Conservation (phyloP, 208 protist genomes). For the Angomonas deanei region DNA sequence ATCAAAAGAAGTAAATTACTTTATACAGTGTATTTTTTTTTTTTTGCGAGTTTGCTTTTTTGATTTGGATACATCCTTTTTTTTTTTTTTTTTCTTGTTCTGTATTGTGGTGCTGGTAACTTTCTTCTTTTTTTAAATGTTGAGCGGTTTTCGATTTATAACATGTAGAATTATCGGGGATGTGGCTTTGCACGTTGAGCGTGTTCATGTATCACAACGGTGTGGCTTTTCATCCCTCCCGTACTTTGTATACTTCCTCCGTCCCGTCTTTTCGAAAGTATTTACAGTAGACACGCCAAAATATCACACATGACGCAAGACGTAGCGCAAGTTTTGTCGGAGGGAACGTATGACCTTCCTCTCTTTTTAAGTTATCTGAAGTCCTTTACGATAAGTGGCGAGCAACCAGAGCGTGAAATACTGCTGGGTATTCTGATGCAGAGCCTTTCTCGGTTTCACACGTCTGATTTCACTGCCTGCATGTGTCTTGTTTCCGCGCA, state of each 20-base stretch:
- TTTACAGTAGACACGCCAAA: not conserved
- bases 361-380: constrained; percentile 83
- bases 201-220: too few relatives aligned
- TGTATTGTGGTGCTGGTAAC: too few relatives aligned
- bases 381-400: constrained; percentile 48
- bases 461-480: constrained; percentile 79
- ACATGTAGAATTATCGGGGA: too few relatives aligned
- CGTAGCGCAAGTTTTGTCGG: constrained; percentile 65
- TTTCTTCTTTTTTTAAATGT: too few relatives aligned
- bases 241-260: too few relatives aligned
- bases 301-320: constrained; percentile 11
- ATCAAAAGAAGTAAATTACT: too few relatives aligned
- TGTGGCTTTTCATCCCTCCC: too few relatives aligned
- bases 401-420: constrained; percentile 67
- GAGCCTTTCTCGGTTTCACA: constrained; percentile 79
- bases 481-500: constrained; percentile 80
- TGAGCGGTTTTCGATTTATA: too few relatives aligned
- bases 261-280: too few relatives aligned
- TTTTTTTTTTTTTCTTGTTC: constrained; percentile 1
- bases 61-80: not conserved
- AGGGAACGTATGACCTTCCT: constrained; percentile 77
- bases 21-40: not conserved
- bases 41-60: not conserved
- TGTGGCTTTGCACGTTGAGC: too few relatives aligned
- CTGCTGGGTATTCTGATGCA: constrained; percentile 78